Base-by-base conservation (phyloP, 2,329 filamentous ascomycete species). In the Monosporascus sp. region DNA sequence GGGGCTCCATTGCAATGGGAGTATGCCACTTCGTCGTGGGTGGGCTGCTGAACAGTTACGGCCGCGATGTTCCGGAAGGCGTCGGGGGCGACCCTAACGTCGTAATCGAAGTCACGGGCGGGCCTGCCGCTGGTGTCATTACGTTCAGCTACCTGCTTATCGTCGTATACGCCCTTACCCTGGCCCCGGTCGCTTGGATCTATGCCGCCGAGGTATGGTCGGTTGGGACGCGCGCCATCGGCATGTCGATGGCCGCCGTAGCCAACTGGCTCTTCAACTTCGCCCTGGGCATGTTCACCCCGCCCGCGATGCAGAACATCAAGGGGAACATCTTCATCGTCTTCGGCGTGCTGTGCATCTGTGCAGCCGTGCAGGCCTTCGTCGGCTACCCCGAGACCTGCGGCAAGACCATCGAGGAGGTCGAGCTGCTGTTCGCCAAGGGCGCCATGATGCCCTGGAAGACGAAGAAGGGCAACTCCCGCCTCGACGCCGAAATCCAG, bases 141-240 rank as follows among this genome's bases (percentile, higher is more conserved):
- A 80, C 81, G 20, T 86, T 86, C 61, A 82, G 78, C 49, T 87
- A 86, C 64, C 74, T 87, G 17, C 76, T 87, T 54, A 81, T 86
- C 61, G 76, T 85, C 59, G 73, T 84, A 57, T 87, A 87, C 63
- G 79, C 81, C 1, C 71, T 85, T n/a, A 86, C 82, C 0, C 75
- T 84, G 19, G 84, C 82, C 0, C 82, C 83, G 1, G 79, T 85
- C 3, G 81, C 78, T 51, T 87, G 84, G 84, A 78, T 86, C 45
- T 87, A 88, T 60, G 79, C 81, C 0, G 80, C 82, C 17, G 85
- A 88, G 66, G 79, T 85, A 2, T 86, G 80, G 78, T 82, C 80
- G 0, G 72, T 85, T 2, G 79, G 81, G 55, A 82, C 80, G 0
- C 77, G 83, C 37, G 82, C 81, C 3, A 79, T 75, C 2, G 82